Conservation (phyloP, 2,329 filamentous ascomycete species). For the Cercospora brassicicola region DNA sequence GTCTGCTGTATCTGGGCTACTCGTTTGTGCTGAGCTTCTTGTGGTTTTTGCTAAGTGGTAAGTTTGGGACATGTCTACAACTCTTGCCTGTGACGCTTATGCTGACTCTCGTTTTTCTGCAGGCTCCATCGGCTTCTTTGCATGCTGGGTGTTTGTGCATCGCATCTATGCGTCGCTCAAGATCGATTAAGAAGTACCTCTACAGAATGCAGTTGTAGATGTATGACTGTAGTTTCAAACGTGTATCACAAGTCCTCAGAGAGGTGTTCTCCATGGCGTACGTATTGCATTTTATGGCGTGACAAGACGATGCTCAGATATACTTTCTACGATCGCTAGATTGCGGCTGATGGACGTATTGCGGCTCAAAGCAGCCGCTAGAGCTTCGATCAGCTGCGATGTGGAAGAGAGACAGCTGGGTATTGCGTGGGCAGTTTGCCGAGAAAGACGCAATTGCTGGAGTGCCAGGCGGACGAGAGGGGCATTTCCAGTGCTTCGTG, state of each 20-base stretch:
- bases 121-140: constrained; percentile 95
- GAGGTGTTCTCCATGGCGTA: neutral
- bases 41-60: constrained; percentile 92
- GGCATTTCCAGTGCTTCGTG: neutral
- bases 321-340: constrained; percentile 1
- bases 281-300: neutral
- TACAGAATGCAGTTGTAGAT: neutral
- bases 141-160: constrained; percentile 89
- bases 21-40: constrained; percentile 84
- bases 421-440: neutral
- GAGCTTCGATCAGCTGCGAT: neutral
- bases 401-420: neutral
- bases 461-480: constrained; percentile 1
- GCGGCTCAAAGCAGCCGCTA: neutral
- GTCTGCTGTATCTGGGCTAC: constrained; percentile 91
- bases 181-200: constrained; percentile 66
- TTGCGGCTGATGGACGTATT: neutral
- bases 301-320: neutral
- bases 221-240: neutral
- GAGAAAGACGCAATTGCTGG: constrained; percentile 2
- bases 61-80: constrained; percentile 41
- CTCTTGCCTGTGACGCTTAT: neutral
- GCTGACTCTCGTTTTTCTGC: constrained; percentile 22
- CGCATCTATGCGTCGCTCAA: constrained; percentile 98
- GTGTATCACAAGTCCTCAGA: neutral